Evolutionary conservation across 495 filamentous ascomycete species (phyloP).

Genomic region (Cercophora sp.): DNA sequence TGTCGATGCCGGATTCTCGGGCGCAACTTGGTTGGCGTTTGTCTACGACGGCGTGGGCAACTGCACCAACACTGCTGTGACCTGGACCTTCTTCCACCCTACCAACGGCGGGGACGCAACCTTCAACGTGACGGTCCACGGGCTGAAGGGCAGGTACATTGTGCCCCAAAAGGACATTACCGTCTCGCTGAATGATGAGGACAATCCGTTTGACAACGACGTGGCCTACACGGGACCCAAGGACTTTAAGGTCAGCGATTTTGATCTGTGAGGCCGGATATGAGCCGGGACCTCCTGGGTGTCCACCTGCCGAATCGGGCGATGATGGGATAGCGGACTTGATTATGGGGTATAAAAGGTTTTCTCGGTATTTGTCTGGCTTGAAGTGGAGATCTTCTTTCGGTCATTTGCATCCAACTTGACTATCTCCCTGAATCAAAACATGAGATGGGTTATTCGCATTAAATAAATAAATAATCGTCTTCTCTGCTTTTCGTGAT

Average conservation of each 20-base stretch:
- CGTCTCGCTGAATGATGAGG: conserved; percentile 4
- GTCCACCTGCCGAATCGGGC: too few species aligned
- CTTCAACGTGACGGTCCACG: conserved; percentile 11
- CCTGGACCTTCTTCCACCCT: conserved; percentile 12
- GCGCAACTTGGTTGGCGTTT: conserved; percentile 8
- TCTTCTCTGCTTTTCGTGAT: too few species aligned
- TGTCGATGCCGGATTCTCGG: conserved; percentile 11
- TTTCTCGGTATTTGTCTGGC: too few species aligned
- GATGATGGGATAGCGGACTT: too few species aligned
- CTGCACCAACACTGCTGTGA: conserved; percentile 3
- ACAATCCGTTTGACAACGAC: conserved; percentile 12
- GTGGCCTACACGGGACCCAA: conserved; percentile 2
- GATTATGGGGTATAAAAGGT: too few species aligned
- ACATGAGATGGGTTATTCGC: too few species aligned
- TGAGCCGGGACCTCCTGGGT: too few species aligned
- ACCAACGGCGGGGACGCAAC: neutral
- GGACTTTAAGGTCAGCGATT: neutral
- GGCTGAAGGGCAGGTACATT: conserved; percentile 13
- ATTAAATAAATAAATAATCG: too few species aligned
- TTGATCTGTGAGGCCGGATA: neutral
- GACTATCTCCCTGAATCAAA: too few species aligned
- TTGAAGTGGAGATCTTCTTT: too few species aligned
- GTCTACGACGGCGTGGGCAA: neutral
- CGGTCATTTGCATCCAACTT: too few species aligned
- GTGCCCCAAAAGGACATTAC: conserved; percentile 5